phyloP scores from a whole-genome alignment of 2,329 filamentous ascomycete species.

The Elsinoe perseae region DNA sequence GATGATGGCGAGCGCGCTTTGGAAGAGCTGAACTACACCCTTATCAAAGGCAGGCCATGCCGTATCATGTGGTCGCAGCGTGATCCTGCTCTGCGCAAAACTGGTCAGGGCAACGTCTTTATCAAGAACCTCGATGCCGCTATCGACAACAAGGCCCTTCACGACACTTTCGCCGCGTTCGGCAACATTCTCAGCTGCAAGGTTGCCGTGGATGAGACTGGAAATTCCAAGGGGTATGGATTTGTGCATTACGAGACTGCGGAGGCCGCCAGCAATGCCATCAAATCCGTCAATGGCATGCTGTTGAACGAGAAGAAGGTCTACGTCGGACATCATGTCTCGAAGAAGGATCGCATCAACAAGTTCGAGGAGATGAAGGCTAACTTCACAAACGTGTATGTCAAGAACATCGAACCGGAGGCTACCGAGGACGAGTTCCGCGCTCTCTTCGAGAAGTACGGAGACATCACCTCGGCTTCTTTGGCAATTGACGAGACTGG shows the following conservation, averaged over 20 bases:
- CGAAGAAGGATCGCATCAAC: conserved; percentile 99
- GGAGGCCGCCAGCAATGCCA: conserved; percentile 90
- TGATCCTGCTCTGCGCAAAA: conserved; percentile 98
- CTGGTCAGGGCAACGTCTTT: conserved; percentile 97
- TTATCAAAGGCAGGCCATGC: conserved; percentile 98
- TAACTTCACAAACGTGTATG: conserved; percentile 99
- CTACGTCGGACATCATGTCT: conserved; percentile 97
- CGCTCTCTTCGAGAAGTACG: conserved; percentile 81
- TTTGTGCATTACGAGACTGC: conserved; percentile 99
- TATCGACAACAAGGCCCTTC: conserved; percentile 99
- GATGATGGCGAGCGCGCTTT: conserved; percentile 94
- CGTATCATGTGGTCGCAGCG: conserved; percentile 99
- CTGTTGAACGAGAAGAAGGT: conserved; percentile 99
- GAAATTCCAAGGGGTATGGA: conserved; percentile 96
- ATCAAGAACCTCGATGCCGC: conserved; percentile 99
- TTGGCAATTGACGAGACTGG: conserved; percentile 93
- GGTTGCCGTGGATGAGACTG: conserved; percentile 94
- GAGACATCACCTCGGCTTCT: conserved; percentile 91
- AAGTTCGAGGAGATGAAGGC: conserved; percentile 99
- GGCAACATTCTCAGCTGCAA: conserved; percentile 99
- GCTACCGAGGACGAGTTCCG: conserved; percentile 92
- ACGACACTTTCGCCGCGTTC: conserved; percentile 98
- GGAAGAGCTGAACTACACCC: conserved; percentile 98
- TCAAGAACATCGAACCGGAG: conserved; percentile 90
- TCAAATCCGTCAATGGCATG: conserved; percentile 99